These are phyloP conservation scores for Hanseniaspora singularis DNA, from an alignment of 805 yeast genomes.

Conservation along the genomic window DNA sequence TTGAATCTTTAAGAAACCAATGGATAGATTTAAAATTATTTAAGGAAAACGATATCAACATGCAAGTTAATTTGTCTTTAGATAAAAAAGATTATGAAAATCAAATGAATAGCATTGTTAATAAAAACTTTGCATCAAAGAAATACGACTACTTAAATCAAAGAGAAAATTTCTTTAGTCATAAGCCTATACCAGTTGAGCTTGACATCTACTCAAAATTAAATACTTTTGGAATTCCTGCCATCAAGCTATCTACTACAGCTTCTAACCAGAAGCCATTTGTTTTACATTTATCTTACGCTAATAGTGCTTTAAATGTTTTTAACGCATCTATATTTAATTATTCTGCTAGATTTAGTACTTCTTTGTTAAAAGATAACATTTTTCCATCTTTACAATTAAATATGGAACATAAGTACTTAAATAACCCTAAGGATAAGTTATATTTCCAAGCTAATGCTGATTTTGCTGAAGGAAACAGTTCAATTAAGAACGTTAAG, in stretches of 20 bases:
- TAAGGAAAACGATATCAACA: background rate
- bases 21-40: constrained; percentile 9
- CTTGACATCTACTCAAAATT: constrained; percentile 4
- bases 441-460: too few relatives aligned
- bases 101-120: background rate
- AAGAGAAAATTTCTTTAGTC: constrained; percentile 1
- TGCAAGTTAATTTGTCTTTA: background rate
- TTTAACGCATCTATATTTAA: background rate
- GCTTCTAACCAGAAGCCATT: constrained; percentile 4
- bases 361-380: too few relatives aligned
- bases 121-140: background rate
- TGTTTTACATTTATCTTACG: background rate
- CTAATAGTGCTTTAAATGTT: background rate
- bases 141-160: constrained; percentile 2
- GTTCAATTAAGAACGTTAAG: background rate
- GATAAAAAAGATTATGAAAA: background rate
- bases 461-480: background rate
- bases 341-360: background rate
- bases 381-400: too few relatives aligned
- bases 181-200: constrained; percentile 13
- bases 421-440: too few relatives aligned
- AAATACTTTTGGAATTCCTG: background rate
- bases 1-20: background rate
- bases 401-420: too few relatives aligned
- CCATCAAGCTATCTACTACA: background rate